These are phyloP conservation scores for Boechera divaricarpa DNA, from an alignment of 345 rosid genomes.

Conservation along the genomic window DNA sequence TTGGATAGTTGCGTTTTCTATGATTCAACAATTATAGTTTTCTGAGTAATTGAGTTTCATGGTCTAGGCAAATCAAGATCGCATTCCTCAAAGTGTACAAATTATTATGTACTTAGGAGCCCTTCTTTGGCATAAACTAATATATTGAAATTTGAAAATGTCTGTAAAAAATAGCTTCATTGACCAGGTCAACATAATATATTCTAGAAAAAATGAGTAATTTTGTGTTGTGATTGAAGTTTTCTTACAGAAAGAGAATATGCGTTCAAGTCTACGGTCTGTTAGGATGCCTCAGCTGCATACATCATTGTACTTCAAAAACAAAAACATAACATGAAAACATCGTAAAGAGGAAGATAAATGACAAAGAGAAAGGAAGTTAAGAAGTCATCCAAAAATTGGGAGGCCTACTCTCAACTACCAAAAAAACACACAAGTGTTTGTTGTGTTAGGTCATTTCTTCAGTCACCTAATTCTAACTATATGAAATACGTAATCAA, in stretches of 20 bases:
- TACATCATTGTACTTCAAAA: neutral
- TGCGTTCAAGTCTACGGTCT: neutral
- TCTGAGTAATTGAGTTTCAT: neutral
- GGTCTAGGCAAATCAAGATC: neutral
- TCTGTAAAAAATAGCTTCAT: neutral
- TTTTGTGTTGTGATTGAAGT: slow-evolving; percentile 12
- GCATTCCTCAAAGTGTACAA: neutral
- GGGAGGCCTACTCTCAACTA: slow-evolving; percentile 51
- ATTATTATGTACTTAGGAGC: neutral
- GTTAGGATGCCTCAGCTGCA: too few relatives aligned
- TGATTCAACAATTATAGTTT: neutral
- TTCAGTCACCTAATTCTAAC: slow-evolving; percentile 49
- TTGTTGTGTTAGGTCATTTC: slow-evolving; percentile 50
- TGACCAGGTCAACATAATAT: neutral
- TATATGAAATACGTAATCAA: slow-evolving; percentile 26
- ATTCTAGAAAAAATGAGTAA: neutral
- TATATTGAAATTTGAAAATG: neutral
- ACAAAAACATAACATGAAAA: neutral
- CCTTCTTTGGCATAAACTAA: neutral
- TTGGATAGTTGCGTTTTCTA: neutral
- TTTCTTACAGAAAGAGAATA: slow-evolving; percentile 24
- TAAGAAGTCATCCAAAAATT: slow-evolving; percentile 43
- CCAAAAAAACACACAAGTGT: slow-evolving; percentile 29
- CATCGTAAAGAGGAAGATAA: slow-evolving; percentile 30
- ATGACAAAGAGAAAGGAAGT: slow-evolving; percentile 23